Evolutionary conservation across 305 asterid species (phyloP).

Genomic region (Rubia balearica): DNA sequence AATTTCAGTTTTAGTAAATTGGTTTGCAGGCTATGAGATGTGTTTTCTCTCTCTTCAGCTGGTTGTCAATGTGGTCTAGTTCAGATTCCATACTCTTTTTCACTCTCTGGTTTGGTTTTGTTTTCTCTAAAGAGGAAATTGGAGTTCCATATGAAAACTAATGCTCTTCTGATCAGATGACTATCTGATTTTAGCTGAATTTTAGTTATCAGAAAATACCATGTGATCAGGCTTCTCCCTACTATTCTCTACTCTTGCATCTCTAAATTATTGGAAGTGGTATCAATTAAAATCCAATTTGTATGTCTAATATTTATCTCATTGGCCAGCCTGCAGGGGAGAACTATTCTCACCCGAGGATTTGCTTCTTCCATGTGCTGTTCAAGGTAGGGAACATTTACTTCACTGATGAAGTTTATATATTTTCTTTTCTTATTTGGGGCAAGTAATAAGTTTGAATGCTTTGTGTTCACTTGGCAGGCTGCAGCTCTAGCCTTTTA

Average conservation of each 20-base stretch:
- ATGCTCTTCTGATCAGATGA: not conserved
- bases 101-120: not conserved
- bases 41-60: not conserved
- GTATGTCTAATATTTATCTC: not conserved
- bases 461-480: conserved; percentile 35
- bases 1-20: not conserved
- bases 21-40: not conserved
- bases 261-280: not conserved
- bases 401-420: not conserved
- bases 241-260: not conserved
- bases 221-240: not conserved
- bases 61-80: not conserved
- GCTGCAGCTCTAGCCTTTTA: conserved; percentile 93
- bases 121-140: not conserved
- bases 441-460: conserved; percentile 12
- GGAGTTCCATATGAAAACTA: not conserved
- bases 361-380: conserved; percentile 86
- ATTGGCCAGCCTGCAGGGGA: conserved; percentile 70
- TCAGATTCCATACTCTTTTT: not conserved
- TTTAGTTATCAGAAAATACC: not conserved
- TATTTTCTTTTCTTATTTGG: conserved; percentile 16
- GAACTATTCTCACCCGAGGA: conserved; percentile 75
- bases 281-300: not conserved
- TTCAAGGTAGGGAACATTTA: conserved; percentile 52
- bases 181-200: not conserved